A percentile compares a stretch with the other conserved stretches of the same genome.
Evolutionary conservation across 1,284 basidiomycete genomes (phyloP).

Genomic region (Exobasidium rhododendri): DNA sequence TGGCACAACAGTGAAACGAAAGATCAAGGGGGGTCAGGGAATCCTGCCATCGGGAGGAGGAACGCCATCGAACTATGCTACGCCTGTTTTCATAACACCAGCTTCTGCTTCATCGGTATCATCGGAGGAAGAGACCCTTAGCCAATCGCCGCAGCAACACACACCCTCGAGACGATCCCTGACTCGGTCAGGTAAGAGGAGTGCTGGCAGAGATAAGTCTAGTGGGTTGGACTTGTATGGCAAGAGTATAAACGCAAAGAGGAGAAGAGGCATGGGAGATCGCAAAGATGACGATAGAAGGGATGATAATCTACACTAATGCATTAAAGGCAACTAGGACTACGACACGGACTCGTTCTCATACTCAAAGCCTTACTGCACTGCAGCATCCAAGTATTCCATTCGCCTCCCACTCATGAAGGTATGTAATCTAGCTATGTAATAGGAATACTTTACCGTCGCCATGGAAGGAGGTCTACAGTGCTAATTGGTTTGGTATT

Average conservation of each 20-base stretch:
- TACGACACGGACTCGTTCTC: too few species aligned
- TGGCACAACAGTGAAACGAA: background rate
- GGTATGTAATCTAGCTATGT: too few species aligned
- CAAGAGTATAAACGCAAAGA: background rate
- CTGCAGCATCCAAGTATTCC: too few species aligned
- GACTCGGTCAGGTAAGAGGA: constrained; percentile 1
- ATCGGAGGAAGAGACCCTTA: background rate
- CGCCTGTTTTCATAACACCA: background rate
- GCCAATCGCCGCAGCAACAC: background rate
- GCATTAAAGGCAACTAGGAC: too few species aligned
- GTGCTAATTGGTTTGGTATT: background rate
- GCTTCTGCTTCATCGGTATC: background rate
- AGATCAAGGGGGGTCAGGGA: background rate
- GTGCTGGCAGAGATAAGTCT: background rate
- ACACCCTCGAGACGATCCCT: background rate
- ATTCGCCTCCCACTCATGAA: too few species aligned
- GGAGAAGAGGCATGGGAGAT: constrained; percentile 3
- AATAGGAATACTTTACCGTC: too few species aligned
- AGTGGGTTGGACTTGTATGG: background rate
- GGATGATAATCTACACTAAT: background rate
- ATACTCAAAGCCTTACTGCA: too few species aligned
- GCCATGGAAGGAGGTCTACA: background rate
- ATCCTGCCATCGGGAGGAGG: too few species aligned
- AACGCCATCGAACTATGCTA: background rate
- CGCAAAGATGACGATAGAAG: background rate